Evolutionary conservation across 257 asterid genomes (phyloP).

Genomic region (Sherardia arvensis): DNA sequence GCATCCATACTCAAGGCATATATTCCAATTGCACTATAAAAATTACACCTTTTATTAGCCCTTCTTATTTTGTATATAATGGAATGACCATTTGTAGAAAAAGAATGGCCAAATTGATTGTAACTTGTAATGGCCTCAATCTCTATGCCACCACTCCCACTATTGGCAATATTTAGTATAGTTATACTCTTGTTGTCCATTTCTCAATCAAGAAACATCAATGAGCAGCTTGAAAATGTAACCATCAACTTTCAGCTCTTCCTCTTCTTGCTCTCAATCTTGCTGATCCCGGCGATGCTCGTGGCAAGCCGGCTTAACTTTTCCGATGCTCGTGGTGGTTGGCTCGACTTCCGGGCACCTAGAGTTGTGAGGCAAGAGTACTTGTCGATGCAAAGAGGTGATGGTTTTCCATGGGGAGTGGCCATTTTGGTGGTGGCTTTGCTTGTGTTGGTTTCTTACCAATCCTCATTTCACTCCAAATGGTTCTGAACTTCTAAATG

Average conservation of each 20-base stretch:
- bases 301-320: constrained; percentile 25
- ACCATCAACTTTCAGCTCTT: constrained; percentile 34
- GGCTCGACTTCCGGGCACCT: constrained; percentile 24
- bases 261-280: constrained; percentile 34
- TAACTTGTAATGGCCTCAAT: constrained; percentile 30
- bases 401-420: constrained; percentile 55
- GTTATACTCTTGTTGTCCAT: constrained; percentile 45
- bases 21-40: constrained; percentile 36
- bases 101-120: constrained; percentile 43
- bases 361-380: constrained; percentile 6
- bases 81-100: not conserved
- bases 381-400: constrained; percentile 2
- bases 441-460: constrained; percentile 50
- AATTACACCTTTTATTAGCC: constrained; percentile 11
- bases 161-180: constrained; percentile 40
- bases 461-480: constrained; percentile 43
- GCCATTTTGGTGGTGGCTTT: constrained; percentile 39
- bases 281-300: constrained; percentile 32
- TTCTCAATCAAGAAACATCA: constrained; percentile 40
- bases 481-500: constrained; percentile 28
- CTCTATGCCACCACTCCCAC: constrained; percentile 53
- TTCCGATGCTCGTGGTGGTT: constrained; percentile 2
- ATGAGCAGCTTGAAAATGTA: constrained; percentile 33
- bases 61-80: constrained; percentile 10
- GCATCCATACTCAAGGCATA: constrained; percentile 48